Evolutionary conservation across 2,329 filamentous ascomycete species (phyloP).

Genomic region (Cercospora sesami): DNA sequence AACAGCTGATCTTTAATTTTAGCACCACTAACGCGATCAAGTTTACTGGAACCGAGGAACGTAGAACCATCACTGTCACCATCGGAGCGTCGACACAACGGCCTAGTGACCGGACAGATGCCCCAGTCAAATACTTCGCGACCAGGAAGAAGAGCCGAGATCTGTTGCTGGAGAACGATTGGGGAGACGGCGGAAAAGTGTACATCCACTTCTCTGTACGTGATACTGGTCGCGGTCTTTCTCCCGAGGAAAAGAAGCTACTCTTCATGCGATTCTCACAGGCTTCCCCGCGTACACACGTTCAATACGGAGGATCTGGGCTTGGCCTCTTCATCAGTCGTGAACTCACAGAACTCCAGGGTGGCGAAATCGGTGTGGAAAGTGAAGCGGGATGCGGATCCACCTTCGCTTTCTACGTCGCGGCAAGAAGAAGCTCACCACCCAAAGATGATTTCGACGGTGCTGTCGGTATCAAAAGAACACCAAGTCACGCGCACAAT

Average conservation of each 20-base stretch:
- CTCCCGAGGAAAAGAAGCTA: constrained; percentile 67
- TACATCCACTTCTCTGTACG: constrained; percentile 72
- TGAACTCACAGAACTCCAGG: constrained; percentile 76
- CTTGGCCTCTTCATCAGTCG: constrained; percentile 77
- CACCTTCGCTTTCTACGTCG: constrained; percentile 76
- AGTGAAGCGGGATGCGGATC: constrained; percentile 68
- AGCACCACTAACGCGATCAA: constrained; percentile 71
- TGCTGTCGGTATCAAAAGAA: constrained; percentile 17
- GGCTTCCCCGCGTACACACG: constrained; percentile 71
- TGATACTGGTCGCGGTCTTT: constrained; percentile 70
- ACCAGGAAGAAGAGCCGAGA: constrained; percentile 53
- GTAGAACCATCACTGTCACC: constrained; percentile 64
- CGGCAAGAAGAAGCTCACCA: constrained; percentile 58
- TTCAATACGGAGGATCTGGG: constrained; percentile 76
- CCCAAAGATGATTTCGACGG: constrained; percentile 35
- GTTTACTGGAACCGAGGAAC: constrained; percentile 67
- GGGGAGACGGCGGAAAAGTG: constrained; percentile 66
- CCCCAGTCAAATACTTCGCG: constrained; percentile 62
- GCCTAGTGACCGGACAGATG: constrained; percentile 46
- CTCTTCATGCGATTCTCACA: constrained; percentile 80
- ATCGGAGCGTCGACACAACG: constrained; percentile 63
- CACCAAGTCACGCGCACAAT: constrained; percentile 10
- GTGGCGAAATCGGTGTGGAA: constrained; percentile 74
- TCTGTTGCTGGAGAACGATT: constrained; percentile 58
- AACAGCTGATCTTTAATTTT: neutral